Conservation (phyloP, 306 rosid species). For the Styphnolobium japonicum region DNA sequence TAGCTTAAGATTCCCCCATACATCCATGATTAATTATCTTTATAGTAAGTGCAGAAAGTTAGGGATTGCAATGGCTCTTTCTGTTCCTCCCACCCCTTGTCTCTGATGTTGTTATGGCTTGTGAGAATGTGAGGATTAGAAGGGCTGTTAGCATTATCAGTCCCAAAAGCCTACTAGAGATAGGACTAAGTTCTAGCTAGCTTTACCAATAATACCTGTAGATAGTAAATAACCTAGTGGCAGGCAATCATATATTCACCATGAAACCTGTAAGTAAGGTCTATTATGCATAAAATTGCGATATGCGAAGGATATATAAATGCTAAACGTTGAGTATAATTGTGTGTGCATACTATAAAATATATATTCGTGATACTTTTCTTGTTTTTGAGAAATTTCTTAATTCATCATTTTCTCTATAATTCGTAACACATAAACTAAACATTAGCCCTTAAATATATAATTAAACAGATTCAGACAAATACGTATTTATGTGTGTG, state of each 20-base stretch:
- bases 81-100: background rate
- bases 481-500: no score
- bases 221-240: background rate
- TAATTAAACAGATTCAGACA: background rate
- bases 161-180: background rate
- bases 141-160: background rate
- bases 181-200: background rate
- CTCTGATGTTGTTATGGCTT: background rate
- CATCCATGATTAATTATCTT: slow-evolving; percentile 30
- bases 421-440: background rate
- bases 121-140: background rate
- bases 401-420: background rate
- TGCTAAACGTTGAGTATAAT: background rate
- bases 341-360: background rate
- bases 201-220: background rate
- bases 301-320: no score
- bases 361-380: background rate
- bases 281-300: no score
- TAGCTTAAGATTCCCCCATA: slow-evolving; percentile 31
- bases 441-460: background rate
- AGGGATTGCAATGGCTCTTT: background rate
- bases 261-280: no score
- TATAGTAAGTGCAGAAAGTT: slow-evolving; percentile 26
- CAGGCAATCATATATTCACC: background rate
- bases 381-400: background rate